phyloP scores from a whole-genome alignment of 768 basidiomycete genomes.

The Boletellus ananas region DNA sequence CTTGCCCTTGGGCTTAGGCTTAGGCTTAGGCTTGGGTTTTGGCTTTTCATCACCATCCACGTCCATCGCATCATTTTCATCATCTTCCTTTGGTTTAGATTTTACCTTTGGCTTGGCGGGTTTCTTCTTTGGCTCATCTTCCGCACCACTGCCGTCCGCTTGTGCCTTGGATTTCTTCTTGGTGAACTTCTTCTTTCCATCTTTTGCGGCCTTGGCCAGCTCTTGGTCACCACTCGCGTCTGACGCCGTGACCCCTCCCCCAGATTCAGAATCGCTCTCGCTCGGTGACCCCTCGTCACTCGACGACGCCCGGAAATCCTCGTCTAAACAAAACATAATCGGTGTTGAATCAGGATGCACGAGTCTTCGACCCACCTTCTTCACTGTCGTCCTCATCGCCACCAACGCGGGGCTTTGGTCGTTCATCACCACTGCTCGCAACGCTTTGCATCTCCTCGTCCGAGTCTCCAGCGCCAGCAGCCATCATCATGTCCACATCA shows the following conservation, averaged over 20 bases:
- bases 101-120: constrained; percentile 42
- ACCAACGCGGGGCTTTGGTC: constrained; percentile 46
- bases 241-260: constrained; percentile 73
- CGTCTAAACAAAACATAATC: constrained; percentile 46
- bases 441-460: constrained; percentile 86
- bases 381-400: constrained; percentile 72
- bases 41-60: constrained; percentile 34
- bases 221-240: constrained; percentile 80
- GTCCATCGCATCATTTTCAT: constrained; percentile 48
- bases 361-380: constrained; percentile 44
- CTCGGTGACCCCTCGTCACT: constrained; percentile 89
- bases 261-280: constrained; percentile 59
- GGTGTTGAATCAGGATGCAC: background rate
- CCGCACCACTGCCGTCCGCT: constrained; percentile 41
- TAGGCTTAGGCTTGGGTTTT: constrained; percentile 41
- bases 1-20: constrained; percentile 36
- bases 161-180: constrained; percentile 44
- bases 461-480: constrained; percentile 58
- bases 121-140: constrained; percentile 49
- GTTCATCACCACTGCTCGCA: constrained; percentile 63
- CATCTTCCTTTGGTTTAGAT: constrained; percentile 38
- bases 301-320: constrained; percentile 86
- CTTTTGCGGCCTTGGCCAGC: constrained; percentile 40
- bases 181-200: constrained; percentile 34
- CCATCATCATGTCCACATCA: constrained; percentile 75